A percentile compares a stretch with the other conserved stretches of the same genome.
phyloP scores from a whole-genome alignment of 352 stramenopile species.

The Sclerospora graminicola region DNA sequence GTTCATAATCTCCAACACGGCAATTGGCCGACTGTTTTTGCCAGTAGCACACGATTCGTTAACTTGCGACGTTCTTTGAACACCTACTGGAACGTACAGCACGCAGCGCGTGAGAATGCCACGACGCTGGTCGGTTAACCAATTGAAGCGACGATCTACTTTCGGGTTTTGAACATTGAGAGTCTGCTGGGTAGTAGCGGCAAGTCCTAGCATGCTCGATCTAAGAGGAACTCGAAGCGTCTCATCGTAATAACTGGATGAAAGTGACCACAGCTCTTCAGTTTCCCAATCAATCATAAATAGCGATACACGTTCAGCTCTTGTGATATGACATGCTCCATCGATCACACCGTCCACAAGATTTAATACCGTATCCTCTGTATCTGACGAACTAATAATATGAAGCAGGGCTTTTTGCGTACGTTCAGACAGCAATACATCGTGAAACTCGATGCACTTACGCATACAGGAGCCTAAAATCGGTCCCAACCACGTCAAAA shows the following conservation, averaged over 20 bases:
- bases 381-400: conserved; percentile 79
- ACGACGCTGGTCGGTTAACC: conserved; percentile 38
- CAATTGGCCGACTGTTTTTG: conserved; percentile 54
- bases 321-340: conserved; percentile 72
- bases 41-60: conserved; percentile 15
- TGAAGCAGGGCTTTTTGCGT: conserved; percentile 79
- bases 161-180: conserved; percentile 63
- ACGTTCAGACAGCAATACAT: conserved; percentile 69
- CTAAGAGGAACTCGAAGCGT: conserved; percentile 52
- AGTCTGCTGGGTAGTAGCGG: conserved; percentile 45
- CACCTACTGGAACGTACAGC: conserved; percentile 77
- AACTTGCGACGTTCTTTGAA: conserved; percentile 32
- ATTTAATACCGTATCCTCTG: conserved; percentile 75
- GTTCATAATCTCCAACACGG: conserved; percentile 86
- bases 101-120: conserved; percentile 60
- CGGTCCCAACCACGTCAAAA: conserved; percentile 68
- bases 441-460: conserved; percentile 80
- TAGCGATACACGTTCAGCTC: conserved; percentile 59
- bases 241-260: conserved; percentile 62
- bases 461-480: conserved; percentile 74
- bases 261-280: conserved; percentile 72
- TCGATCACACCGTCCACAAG: conserved; percentile 78
- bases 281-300: conserved; percentile 84
- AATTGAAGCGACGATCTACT: conserved; percentile 47
- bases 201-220: conserved; percentile 47